Conservation (phyloP, 148 eudicot genomes). For the Tetragonia tetragonoides region DNA sequence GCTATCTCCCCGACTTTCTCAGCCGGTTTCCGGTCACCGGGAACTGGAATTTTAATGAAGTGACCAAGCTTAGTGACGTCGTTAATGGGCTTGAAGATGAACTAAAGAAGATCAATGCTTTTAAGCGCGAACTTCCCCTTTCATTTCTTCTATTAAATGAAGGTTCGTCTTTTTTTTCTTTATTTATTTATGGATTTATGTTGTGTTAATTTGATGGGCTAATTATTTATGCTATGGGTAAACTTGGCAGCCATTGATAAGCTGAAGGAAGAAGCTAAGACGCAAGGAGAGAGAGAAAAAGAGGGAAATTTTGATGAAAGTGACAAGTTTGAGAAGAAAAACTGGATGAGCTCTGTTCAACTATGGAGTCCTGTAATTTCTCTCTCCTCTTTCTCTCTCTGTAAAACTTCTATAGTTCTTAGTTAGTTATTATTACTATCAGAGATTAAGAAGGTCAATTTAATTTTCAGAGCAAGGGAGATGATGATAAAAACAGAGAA, state of each 20-base stretch:
- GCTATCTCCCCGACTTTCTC: constrained; percentile 25
- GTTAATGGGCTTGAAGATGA: constrained; percentile 43
- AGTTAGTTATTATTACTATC: neutral
- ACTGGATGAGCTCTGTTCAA: constrained; percentile 68
- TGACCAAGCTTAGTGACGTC: constrained; percentile 33
- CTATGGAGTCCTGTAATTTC: constrained; percentile 50
- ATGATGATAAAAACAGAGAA: constrained; percentile 1
- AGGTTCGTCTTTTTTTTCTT: constrained; percentile 33
- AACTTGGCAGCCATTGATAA: constrained; percentile 38
- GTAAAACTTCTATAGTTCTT: neutral
- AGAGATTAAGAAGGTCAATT: neutral
- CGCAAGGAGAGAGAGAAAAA: constrained; percentile 12
- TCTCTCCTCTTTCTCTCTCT: neutral
- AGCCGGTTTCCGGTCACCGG: constrained; percentile 23
- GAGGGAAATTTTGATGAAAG: constrained; percentile 25
- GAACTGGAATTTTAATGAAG: constrained; percentile 19
- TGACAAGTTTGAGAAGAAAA: constrained; percentile 39
- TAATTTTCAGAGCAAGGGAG: constrained; percentile 15
- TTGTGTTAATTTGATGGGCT: neutral
- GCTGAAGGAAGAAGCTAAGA: constrained; percentile 41
- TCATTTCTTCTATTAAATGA: constrained; percentile 48
- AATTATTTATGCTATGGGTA: neutral
- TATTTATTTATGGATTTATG: neutral
- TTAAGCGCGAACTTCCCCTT: constrained; percentile 65
- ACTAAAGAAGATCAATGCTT: constrained; percentile 48